Percentiles rank a stretch among this genome's conserved stretches.
Evolutionary conservation across 2,329 filamentous ascomycete genomes (phyloP).

Genomic region (Exophiala oligosperma): DNA sequence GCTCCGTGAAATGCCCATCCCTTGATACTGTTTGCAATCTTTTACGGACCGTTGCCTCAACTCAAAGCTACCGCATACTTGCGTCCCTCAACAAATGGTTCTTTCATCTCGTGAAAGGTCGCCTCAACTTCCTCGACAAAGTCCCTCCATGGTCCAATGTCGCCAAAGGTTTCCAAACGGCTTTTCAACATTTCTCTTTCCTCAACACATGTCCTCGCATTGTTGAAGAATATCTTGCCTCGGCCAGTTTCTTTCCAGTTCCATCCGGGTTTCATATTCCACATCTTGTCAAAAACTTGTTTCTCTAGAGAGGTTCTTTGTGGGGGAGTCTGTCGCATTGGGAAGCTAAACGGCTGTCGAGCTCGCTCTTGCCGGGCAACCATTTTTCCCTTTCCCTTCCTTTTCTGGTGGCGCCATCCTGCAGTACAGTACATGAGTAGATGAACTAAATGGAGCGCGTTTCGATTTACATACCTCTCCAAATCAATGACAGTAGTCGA

Average conservation of each 20-base stretch:
- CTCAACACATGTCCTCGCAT: background rate
- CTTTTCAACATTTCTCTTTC: conserved; percentile 5
- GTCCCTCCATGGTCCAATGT: conserved; percentile 2
- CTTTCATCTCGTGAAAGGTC: conserved; percentile 4
- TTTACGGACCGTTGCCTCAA: no score
- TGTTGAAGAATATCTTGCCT: conserved; percentile 2
- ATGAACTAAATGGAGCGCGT: background rate
- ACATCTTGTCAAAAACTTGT: conserved; percentile 3
- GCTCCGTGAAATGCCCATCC: background rate
- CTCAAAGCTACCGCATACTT: background rate
- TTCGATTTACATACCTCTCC: conserved; percentile 2
- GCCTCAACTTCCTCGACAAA: conserved; percentile 1
- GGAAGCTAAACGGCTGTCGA: conserved; percentile 2
- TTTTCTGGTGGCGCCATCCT: conserved; percentile 2
- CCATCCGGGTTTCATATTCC: conserved; percentile 2
- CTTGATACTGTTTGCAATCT: background rate
- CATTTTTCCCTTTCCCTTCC: conserved; percentile 1
- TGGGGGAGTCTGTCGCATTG: background rate
- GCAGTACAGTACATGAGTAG: conserved; percentile 6
- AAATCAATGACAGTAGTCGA: conserved; percentile 1
- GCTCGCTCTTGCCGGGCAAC: background rate
- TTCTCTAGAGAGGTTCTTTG: conserved; percentile 5
- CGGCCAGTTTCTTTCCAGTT: conserved; percentile 1
- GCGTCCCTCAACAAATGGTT: background rate
- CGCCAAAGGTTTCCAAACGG: conserved; percentile 4